Percentiles rank a stretch among this genome's conserved stretches.
These are phyloP conservation scores for Yarrowia osloensis DNA, from an alignment of 805 yeast genomes.

Conservation along the genomic window DNA sequence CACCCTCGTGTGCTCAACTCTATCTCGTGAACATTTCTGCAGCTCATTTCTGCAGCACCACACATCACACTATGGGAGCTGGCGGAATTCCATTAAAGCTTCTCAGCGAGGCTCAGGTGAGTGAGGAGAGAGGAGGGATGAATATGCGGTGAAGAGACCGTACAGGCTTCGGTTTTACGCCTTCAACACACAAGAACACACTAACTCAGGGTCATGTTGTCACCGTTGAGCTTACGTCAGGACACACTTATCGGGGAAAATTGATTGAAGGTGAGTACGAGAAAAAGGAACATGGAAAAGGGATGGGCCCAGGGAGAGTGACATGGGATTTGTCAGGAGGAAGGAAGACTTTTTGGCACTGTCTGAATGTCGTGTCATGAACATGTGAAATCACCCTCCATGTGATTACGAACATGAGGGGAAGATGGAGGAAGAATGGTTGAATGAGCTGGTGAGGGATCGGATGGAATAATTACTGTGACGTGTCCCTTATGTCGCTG, in stretches of 20 bases:
- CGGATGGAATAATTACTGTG: too few species aligned
- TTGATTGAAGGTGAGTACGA: constrained; percentile 58
- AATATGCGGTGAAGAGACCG: neutral
- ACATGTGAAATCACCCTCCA: too few species aligned
- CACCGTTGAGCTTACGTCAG: constrained; percentile 78
- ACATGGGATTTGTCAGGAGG: neutral
- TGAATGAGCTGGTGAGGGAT: too few species aligned
- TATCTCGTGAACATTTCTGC: constrained; percentile 27
- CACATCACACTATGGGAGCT: constrained; percentile 49
- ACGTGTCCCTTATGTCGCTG: too few species aligned
- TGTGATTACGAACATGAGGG: too few species aligned
- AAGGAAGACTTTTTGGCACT: too few species aligned
- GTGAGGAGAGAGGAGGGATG: constrained; percentile 33
- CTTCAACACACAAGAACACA: neutral
- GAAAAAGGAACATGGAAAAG: too few species aligned
- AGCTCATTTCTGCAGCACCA: constrained; percentile 31
- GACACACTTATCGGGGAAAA: constrained; percentile 86
- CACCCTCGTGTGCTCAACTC: constrained; percentile 20
- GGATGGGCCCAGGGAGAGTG: neutral
- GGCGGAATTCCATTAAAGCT: constrained; percentile 83
- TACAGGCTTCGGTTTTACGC: too few species aligned
- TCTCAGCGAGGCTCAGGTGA: constrained; percentile 73
- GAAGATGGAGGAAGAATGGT: too few species aligned
- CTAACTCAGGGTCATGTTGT: constrained; percentile 70
- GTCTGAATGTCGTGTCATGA: too few species aligned